phyloP scores from a whole-genome alignment of 1,284 basidiomycete genomes.

The Pterulicium gracile region DNA sequence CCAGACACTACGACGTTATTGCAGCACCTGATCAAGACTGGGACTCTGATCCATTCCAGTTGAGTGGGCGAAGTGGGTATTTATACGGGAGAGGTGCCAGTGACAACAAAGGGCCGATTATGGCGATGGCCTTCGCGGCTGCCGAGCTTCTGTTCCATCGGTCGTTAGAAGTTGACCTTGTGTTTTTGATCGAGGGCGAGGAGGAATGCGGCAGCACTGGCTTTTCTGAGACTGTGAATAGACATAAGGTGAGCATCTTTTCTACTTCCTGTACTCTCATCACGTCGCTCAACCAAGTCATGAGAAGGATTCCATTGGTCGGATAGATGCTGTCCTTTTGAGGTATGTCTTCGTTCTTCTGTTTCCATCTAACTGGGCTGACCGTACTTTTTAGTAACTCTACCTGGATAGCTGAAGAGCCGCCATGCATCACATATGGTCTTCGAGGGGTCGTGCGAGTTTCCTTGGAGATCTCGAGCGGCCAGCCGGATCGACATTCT shows the following conservation, averaged over 20 bases:
- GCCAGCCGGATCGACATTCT: conserved; percentile 73
- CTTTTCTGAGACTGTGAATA: conserved; percentile 67
- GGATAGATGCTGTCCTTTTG: conserved; percentile 80
- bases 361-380: background rate
- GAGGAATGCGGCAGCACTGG: conserved; percentile 89
- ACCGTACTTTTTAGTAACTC: conserved; percentile 57
- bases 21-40: conserved; percentile 66
- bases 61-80: conserved; percentile 84
- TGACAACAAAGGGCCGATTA: conserved; percentile 89
- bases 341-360: conserved; percentile 31
- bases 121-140: conserved; percentile 86
- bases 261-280: background rate
- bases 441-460: conserved; percentile 81
- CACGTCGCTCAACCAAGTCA: background rate
- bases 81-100: conserved; percentile 89
- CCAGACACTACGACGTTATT: conserved; percentile 88
- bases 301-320: conserved; percentile 62
- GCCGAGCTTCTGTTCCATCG: conserved; percentile 67
- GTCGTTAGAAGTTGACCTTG: conserved; percentile 76
- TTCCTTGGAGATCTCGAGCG: conserved; percentile 44
- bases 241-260: conserved; percentile 55
- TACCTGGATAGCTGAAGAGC: conserved; percentile 91
- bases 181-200: conserved; percentile 92
- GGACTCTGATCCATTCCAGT: conserved; percentile 77
- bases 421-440: conserved; percentile 95